Evolutionary conservation across 306 rosid genomes (phyloP).

Genomic region (Rosa persica): DNA sequence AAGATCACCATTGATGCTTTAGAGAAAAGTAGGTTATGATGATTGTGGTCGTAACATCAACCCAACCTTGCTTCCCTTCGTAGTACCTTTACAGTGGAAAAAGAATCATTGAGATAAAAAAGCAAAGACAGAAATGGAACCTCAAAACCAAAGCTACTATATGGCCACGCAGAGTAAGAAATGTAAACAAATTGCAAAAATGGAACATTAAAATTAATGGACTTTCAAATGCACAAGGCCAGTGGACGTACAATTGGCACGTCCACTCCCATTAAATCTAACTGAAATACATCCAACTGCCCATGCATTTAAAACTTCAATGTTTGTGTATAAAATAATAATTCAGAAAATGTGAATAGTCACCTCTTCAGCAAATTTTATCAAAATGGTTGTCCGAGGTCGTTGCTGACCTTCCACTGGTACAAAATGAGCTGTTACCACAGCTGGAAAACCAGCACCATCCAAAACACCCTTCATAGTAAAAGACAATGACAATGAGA

Average conservation of each 20-base stretch:
- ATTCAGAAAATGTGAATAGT: not conserved
- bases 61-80: constrained; percentile 94
- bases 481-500: constrained; percentile 29
- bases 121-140: constrained; percentile 2
- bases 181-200: not conserved
- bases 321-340: not conserved
- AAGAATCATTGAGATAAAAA: not conserved
- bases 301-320: not conserved
- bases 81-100: constrained; percentile 62
- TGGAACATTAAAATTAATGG: not conserved
- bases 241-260: not conserved
- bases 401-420: constrained; percentile 98
- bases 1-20: constrained; percentile 10
- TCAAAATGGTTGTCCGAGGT: constrained; percentile 94
- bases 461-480: constrained; percentile 82
- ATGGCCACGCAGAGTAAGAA: not conserved
- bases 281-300: not conserved
- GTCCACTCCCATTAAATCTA: not conserved
- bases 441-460: constrained; percentile 95
- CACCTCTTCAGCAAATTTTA: constrained; percentile 94
- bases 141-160: not conserved
- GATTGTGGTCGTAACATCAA: constrained; percentile 34
- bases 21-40: constrained; percentile 24
- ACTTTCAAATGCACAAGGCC: not conserved
- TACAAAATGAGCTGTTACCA: constrained; percentile 98